Evolutionary conservation across 495 filamentous ascomycete species (phyloP), one percentile per base, ranked within the genome.

Genomic region (Cetradonia linearis): DNA sequence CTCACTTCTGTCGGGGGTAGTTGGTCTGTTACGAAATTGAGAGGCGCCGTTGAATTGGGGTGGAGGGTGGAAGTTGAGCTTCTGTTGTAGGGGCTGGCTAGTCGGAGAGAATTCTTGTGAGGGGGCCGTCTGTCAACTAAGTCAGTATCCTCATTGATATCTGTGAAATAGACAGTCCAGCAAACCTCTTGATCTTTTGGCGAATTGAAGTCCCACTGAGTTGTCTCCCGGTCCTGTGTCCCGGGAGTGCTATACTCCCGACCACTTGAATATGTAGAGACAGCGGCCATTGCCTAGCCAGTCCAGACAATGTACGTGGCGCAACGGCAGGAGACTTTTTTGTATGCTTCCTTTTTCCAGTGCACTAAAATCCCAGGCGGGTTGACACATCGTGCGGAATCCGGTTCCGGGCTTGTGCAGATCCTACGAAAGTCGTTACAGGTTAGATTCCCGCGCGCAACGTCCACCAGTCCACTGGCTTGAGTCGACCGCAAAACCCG

Each of bases 121-220:
- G 8, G 20, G 49, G 11, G 10, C 44, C 25, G 34, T 38, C 58
- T 60, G 47, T 40, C 20, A 9, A 20, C 20, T 37, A 10, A 28
- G 9, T 34, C 8, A 30, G 18, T 40, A 47, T 40, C 28, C 46
- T 20, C n/a, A 23, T 13, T 36, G 7, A 54, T 54, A 6, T 23
- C 20, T 20, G 30, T 18, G 11, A 34, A 20, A 59, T n/a, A 14
- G 10, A 28, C 14, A 14, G 11, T 48, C n/a, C 16, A 36, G 47
- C 55, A 27, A 58, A 64, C 62, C 46, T 64, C 50, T 57, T 57
- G 58, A n/a, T 9, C 33, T 20, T 6, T 47, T 9, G 53, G n/a
- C 6, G 40, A 44, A 3, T 27, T 25, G 37, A 38, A 61, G 11
- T 61, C 37, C 62, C 62, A 62, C 30, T 31, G 38, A 27, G 16